phyloP scores from a whole-genome alignment of 768 basidiomycete species.

The Antrodiella citrinella region DNA sequence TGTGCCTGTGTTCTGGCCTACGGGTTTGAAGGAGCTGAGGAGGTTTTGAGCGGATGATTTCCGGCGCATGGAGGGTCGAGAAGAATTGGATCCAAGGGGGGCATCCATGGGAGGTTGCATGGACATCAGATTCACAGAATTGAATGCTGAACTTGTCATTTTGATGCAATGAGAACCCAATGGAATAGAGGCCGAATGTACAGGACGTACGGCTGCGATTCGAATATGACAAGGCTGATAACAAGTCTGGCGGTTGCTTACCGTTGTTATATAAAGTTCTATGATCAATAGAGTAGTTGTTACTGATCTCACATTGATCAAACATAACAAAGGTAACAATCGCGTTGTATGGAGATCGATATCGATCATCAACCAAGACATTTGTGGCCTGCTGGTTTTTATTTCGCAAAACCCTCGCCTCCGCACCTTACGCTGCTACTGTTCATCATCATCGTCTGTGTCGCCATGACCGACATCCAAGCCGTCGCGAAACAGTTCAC shows the following conservation, averaged over 20 bases:
- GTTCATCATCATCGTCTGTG: not conserved
- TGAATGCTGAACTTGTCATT: constrained; percentile 17
- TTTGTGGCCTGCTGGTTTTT: not conserved
- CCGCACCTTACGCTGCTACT: not conserved
- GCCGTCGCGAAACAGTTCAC: constrained; percentile 72
- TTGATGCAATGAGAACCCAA: too few species aligned
- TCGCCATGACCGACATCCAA: constrained; percentile 63
- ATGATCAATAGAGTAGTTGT: too few species aligned
- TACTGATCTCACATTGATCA: too few species aligned
- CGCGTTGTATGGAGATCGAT: not conserved
- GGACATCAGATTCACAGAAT: constrained; percentile 16
- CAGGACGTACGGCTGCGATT: too few species aligned
- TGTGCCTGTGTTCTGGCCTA: constrained; percentile 10
- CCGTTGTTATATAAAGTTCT: too few species aligned
- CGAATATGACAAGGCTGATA: too few species aligned
- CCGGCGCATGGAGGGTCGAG: constrained; percentile 58
- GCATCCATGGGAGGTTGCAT: constrained; percentile 16
- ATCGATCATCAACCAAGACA: not conserved
- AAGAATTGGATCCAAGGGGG: constrained; percentile 24
- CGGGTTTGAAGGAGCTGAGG: constrained; percentile 61
- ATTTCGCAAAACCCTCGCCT: not conserved
- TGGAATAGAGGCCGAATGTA: too few species aligned
- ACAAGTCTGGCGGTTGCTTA: too few species aligned
- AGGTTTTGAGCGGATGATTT: constrained; percentile 85
- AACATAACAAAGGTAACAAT: not conserved